Percentiles rank a stretch among this genome's conserved stretches.
Evolutionary conservation across 2,329 filamentous ascomycete genomes (phyloP).

Genomic region (Berkeleyomyces basicola): DNA sequence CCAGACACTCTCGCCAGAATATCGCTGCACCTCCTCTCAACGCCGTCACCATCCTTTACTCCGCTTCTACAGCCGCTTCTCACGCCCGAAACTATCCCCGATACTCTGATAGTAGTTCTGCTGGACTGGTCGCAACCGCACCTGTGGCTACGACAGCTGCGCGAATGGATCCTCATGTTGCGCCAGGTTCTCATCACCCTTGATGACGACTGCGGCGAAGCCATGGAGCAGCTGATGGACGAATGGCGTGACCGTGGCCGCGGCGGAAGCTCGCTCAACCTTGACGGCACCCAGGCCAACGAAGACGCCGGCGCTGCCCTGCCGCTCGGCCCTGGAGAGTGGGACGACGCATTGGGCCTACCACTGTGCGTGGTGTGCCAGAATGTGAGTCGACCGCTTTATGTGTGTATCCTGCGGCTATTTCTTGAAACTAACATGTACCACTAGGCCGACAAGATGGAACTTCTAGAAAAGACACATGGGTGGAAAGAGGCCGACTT

Average conservation of each 20-base stretch:
- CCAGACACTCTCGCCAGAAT: slow-evolving; percentile 77
- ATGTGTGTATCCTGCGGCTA: not conserved
- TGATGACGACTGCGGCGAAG: slow-evolving; percentile 58
- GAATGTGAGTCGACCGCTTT: slow-evolving; percentile 43
- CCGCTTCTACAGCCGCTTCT: slow-evolving; percentile 71
- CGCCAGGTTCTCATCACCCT: slow-evolving; percentile 59
- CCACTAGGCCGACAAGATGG: slow-evolving; percentile 65
- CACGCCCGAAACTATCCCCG: slow-evolving; percentile 65
- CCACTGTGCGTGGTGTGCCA: slow-evolving; percentile 92
- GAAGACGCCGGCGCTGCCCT: slow-evolving; percentile 52
- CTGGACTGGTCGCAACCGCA: slow-evolving; percentile 92
- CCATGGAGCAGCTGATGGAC: slow-evolving; percentile 74
- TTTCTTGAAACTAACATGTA: not conserved
- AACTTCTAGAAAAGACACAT: slow-evolving; percentile 72
- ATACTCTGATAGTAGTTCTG: slow-evolving; percentile 79
- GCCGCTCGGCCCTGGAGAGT: slow-evolving; percentile 75
- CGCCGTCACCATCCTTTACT: slow-evolving; percentile 66
- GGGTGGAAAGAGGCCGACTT: slow-evolving; percentile 95
- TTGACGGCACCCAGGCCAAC: slow-evolving; percentile 46
- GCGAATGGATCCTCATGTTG: slow-evolving; percentile 77
- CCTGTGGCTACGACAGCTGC: slow-evolving; percentile 75
- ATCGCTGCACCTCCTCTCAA: slow-evolving; percentile 76
- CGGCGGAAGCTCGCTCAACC: slow-evolving; percentile 41
- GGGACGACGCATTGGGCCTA: slow-evolving; percentile 76
- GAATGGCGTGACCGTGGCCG: slow-evolving; percentile 63